phyloP scores from a whole-genome alignment of 129 eudicot species.

The Arctium lappa region DNA sequence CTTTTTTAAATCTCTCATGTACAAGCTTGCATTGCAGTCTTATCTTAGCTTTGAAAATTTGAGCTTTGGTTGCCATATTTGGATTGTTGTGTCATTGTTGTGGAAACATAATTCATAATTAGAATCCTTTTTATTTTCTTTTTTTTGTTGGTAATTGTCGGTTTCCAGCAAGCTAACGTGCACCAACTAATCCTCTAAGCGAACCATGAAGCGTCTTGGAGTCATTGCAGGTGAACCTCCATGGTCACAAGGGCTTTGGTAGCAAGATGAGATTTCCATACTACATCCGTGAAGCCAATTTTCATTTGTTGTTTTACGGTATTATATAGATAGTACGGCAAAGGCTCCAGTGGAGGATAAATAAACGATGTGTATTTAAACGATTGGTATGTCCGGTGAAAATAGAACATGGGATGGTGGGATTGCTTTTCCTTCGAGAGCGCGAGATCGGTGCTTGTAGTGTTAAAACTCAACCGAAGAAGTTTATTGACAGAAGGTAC shows the following conservation, averaged over 20 bases:
- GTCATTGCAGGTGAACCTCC: neutral
- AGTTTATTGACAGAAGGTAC: neutral
- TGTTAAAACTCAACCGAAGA: too few species aligned
- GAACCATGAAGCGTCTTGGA: neutral
- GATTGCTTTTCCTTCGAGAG: neutral
- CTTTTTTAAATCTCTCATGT: constrained; percentile 2
- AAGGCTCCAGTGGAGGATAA: too few species aligned
- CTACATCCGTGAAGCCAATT: too few species aligned
- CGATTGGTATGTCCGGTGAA: neutral
- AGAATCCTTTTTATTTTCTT: neutral
- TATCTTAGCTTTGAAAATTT: neutral
- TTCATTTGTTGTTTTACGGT: neutral
- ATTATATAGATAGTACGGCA: too few species aligned
- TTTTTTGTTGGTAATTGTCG: too few species aligned
- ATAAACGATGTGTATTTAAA: too few species aligned
- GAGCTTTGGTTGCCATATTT: neutral
- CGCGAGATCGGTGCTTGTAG: neutral
- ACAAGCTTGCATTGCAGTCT: neutral
- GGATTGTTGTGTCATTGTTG: neutral
- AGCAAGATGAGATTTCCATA: too few species aligned
- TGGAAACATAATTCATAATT: neutral
- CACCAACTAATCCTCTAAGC: too few species aligned
- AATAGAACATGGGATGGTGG: neutral
- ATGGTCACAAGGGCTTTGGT: too few species aligned
- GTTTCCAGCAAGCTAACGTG: neutral